Evolutionary conservation across 2,329 filamentous ascomycete species (phyloP).

Genomic region (Colletotrichum simmondsii): DNA sequence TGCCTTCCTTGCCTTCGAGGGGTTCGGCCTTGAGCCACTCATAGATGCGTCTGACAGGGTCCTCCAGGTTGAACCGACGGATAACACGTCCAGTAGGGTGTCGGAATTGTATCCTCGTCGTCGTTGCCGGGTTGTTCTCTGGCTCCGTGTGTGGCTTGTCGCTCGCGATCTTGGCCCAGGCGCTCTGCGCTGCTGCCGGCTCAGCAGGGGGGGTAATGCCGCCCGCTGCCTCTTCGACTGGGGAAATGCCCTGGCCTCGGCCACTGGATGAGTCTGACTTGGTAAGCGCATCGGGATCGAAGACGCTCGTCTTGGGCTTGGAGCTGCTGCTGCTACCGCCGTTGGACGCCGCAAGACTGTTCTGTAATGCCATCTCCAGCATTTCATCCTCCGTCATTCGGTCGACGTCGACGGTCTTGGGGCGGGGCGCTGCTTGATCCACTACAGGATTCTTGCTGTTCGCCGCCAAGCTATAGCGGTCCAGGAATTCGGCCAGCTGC

Average conservation of each 20-base stretch:
- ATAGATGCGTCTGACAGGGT: conserved; percentile 85
- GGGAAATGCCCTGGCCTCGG: conserved; percentile 56
- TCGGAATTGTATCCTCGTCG: conserved; percentile 92
- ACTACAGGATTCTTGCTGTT: conserved; percentile 95
- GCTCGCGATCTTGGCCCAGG: conserved; percentile 79
- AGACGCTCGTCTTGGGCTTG: conserved; percentile 62
- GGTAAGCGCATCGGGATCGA: conserved; percentile 90
- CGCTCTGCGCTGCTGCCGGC: conserved; percentile 41
- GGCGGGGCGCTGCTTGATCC: conserved; percentile 76
- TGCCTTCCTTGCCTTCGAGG: conserved; percentile 80
- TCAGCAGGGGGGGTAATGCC: conserved; percentile 32
- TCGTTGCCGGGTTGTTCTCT: conserved; percentile 72
- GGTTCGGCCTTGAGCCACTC: conserved; percentile 96
- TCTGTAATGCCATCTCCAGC: conserved; percentile 92
- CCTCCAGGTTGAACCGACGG: conserved; percentile 81
- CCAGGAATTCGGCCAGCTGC: conserved; percentile 95
- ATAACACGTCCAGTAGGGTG: conserved; percentile 88
- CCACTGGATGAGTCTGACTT: conserved; percentile 66
- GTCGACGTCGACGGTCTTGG: conserved; percentile 79
- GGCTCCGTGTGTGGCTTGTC: conserved; percentile 83
- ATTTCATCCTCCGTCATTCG: conserved; percentile 98
- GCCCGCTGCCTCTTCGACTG: conserved; percentile 37
- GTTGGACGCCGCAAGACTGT: conserved; percentile 75
- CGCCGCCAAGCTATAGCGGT: conserved; percentile 89
- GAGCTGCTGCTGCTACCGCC: conserved; percentile 47